Base-by-base conservation (phyloP, 2,329 filamentous ascomycete genomes). In the Fusarium heterosporum region DNA sequence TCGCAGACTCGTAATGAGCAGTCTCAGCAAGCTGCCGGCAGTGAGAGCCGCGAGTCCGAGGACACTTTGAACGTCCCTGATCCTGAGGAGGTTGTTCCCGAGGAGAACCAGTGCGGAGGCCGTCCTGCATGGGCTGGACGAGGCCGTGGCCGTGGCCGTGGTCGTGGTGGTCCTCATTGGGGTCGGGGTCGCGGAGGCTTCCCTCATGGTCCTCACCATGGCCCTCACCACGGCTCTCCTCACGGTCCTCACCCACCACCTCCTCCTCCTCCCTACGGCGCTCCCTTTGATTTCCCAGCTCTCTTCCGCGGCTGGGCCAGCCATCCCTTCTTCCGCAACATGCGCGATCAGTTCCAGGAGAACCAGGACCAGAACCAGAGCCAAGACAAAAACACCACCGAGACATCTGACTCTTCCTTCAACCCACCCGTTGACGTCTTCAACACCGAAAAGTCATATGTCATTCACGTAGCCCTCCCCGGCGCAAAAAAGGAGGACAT, bases 401-500 rank as follows among this genome's bases (percentile, higher is more conserved):
- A 80, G 54, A 75, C 81, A 62, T 90, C 91, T 76, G 76, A 78
- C 8, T 90, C 90, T 52, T 75, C 81, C 58, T 90, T 92, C 76
- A 77, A 78, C 7, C 90, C 90, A 1, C 87, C 90, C n/a, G 81
- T 89, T 55, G 93, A 96, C 75, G 80, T 94, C 66, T 96, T 95
- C 81, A 86, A 90, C 75, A 90, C 89, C 7, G 78, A 87, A 8
- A 78, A 80, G 30, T 78, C 87, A 14, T 93, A 89, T 75, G 81
- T 93, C 41, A 79, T 96, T 10, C 92, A 96, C 76, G 81, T 93
- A 72, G 89, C 91, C 2, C 83, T 96, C 0, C 91, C 93, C 0
- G 93, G 93, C 26, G 92, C 90, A 3, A 89, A 89, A 79, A 94
- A 93, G 78, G 86, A 92, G 72, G 91, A 96, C 72, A 81, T 96